Conservation (phyloP, 2,329 filamentous ascomycete genomes). For the Elsinoe ampelina region DNA sequence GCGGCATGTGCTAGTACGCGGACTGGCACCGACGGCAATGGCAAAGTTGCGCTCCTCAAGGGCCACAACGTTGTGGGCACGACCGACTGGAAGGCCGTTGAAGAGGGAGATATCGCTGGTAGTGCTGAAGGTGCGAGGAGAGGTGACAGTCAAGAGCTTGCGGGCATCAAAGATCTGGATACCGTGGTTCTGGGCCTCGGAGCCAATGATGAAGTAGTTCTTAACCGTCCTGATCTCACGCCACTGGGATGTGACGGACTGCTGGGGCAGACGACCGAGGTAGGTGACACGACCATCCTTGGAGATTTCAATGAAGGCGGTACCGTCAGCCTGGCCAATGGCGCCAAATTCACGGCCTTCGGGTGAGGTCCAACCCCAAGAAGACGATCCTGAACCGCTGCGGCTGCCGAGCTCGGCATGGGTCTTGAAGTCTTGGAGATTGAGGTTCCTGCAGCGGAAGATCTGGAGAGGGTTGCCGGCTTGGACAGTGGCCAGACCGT, state of each 20-base stretch:
- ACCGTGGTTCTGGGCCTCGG: slow-evolving; percentile 43
- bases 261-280: slow-evolving; percentile 45
- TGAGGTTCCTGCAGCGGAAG: slow-evolving; percentile 42
- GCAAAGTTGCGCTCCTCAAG: slow-evolving; percentile 42
- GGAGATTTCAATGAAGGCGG: slow-evolving; percentile 46
- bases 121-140: slow-evolving; percentile 36
- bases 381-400: slow-evolving; percentile 35
- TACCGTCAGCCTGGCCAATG: slow-evolving; percentile 46
- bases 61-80: slow-evolving; percentile 46
- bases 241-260: slow-evolving; percentile 41
- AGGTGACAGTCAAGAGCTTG: slow-evolving; percentile 43
- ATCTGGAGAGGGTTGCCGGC: slow-evolving; percentile 40
- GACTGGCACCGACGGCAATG: slow-evolving; percentile 34
- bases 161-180: slow-evolving; percentile 57
- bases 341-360: slow-evolving; percentile 47
- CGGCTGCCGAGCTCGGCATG: slow-evolving; percentile 45
- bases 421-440: slow-evolving; percentile 48
- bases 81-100: slow-evolving; percentile 36
- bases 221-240: slow-evolving; percentile 42
- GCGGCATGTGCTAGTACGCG: slow-evolving; percentile 36
- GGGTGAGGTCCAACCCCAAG: slow-evolving; percentile 47
- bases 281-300: slow-evolving; percentile 43
- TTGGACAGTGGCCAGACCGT: slow-evolving; percentile 38
- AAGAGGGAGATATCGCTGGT: slow-evolving; percentile 36
- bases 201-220: slow-evolving; percentile 36